Base-by-base conservation (phyloP, 768 basidiomycete species). In the Phylloporus sp. region DNA sequence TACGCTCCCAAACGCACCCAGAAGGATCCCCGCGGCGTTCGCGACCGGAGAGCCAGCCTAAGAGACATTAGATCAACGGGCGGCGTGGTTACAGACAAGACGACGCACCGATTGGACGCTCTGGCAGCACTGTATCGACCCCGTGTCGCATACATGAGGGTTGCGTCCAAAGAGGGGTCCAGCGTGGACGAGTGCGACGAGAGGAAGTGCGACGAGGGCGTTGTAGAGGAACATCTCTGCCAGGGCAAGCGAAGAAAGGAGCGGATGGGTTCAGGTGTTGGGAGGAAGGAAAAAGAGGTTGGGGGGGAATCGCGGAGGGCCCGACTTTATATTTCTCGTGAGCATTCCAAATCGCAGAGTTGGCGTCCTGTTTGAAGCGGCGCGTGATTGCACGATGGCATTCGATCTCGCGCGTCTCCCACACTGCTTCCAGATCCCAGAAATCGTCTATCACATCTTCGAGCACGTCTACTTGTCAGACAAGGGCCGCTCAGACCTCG, bases 91-190 rank as follows among this genome's bases (percentile, higher is more conserved):
- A n/a, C 17, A 48, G 5, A 18, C 3, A n/a, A n/a, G n/a, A n/a
- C 14, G 26, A 51, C 58, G 31, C 40, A 66, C 62, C 43, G 46
- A 31, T 39, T 53, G 39, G 27, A 47, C 36, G 13, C 42, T 52
- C 38, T 60, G 48, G 33, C 63, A 64, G 29, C 63, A 64, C 29
- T 55, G 40, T 21, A 45, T 24, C 24, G 39, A 15, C 9, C 55
- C 64, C 13, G 49, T 44, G 49, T 52, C 48, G 35, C 63, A 64
- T 32, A 22, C 3, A 6, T 51, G 48, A 27, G 59, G 59, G 32
- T 64, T 64, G 42, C 62, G 60, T 2, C 45, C 46, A 5, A 38
- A 3, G 38, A 63, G 61, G 6, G 62, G 62, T 1, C 59, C 54
- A 49, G 54, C 11, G 11, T 38, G 38, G 23, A 40, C 59, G 3